Evolutionary conservation across 805 yeast genomes (phyloP).

Genomic region (Suhomyces vadensis): DNA sequence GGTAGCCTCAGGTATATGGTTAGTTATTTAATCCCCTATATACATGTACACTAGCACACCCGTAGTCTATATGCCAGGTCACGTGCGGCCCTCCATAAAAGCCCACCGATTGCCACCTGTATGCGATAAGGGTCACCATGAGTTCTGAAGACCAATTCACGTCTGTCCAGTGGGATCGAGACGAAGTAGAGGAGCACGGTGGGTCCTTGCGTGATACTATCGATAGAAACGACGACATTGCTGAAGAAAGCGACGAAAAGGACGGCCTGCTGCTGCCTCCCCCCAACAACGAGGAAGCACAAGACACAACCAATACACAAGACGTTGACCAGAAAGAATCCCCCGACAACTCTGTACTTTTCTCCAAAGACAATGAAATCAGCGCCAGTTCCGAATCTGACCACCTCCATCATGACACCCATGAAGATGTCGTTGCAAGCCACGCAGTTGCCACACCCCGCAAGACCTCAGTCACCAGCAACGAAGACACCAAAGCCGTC

Average conservation of each 20-base stretch:
- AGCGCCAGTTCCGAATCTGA: neutral
- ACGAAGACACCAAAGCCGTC: neutral
- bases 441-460: neutral
- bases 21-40: slow-evolving; percentile 47
- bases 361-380: neutral
- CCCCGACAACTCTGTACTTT: neutral
- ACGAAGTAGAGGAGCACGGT: slow-evolving; percentile 25
- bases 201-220: neutral
- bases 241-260: neutral
- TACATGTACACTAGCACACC: neutral
- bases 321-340: too few relatives aligned
- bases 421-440: neutral
- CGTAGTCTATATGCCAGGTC: neutral
- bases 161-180: slow-evolving; percentile 59
- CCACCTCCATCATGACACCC: neutral
- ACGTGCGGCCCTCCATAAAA: neutral
- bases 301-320: neutral
- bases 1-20: slow-evolving; percentile 71
- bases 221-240: slow-evolving; percentile 2
- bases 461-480: neutral
- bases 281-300: neutral
- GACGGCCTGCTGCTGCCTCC: slow-evolving; percentile 1
- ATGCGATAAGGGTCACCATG: slow-evolving; percentile 15
- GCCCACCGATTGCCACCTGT: slow-evolving; percentile 1
- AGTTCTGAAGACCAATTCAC: slow-evolving; percentile 51